A percentile compares a stretch with the other conserved stretches of the same genome.
Evolutionary conservation across 2,329 filamentous ascomycete genomes (phyloP).

Genomic region (Xylaria digitata): DNA sequence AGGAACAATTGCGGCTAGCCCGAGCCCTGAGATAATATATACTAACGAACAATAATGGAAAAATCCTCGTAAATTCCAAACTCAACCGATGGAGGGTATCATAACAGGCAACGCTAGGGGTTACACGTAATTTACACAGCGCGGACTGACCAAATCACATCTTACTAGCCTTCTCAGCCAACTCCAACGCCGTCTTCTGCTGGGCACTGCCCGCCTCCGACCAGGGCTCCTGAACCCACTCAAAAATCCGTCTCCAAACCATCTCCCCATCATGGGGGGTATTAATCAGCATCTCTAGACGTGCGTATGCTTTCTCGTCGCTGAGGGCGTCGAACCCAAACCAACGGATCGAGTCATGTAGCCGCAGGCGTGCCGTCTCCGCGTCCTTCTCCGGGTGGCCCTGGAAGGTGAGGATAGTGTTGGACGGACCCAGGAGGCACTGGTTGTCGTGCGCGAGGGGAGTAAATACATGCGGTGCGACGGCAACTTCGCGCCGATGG

Average conservation of each 20-base stretch:
- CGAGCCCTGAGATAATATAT: neutral
- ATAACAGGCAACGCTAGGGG: neutral
- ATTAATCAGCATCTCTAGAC: conserved; percentile 47
- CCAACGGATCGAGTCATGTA: conserved; percentile 53
- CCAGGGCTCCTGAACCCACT: conserved; percentile 32
- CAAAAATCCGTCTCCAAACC: conserved; percentile 51
- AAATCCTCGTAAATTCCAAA: neutral
- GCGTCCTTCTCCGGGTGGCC: conserved; percentile 59
- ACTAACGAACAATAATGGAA: neutral
- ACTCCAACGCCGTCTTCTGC: neutral
- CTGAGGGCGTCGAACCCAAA: conserved; percentile 50
- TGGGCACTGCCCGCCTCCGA: conserved; percentile 5
- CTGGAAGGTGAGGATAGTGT: conserved; percentile 58
- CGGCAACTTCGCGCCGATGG: conserved; percentile 54
- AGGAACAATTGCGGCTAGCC: neutral
- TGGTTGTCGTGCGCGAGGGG: conserved; percentile 50
- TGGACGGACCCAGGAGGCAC: conserved; percentile 53
- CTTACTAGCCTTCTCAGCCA: conserved; percentile 29
- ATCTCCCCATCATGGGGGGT: conserved; percentile 53
- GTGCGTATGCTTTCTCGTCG: conserved; percentile 48
- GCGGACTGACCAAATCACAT: conserved; percentile 22
- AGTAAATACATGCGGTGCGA: conserved; percentile 24
- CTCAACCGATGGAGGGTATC: conserved; percentile 16
- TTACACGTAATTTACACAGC: neutral
- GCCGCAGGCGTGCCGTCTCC: conserved; percentile 53